Evolutionary conservation across 2,329 filamentous ascomycete species (phyloP).

Genomic region (Botrytis galanthina): DNA sequence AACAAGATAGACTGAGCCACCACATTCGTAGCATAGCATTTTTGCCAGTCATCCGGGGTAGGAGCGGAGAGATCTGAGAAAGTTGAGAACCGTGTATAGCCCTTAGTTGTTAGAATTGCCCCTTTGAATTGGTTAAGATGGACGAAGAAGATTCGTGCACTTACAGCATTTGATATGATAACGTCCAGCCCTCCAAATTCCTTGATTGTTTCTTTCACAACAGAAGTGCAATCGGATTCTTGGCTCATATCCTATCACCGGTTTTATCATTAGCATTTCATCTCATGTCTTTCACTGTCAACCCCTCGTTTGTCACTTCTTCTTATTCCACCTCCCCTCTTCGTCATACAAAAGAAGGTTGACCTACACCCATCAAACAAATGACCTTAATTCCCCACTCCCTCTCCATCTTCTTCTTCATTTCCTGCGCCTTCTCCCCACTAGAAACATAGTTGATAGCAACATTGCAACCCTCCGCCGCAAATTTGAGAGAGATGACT

Average conservation of each 20-base stretch:
- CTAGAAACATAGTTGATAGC: conserved; percentile 64
- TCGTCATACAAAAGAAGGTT: not conserved
- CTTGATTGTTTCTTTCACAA: conserved; percentile 54
- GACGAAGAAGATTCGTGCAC: conserved; percentile 28
- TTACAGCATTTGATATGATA: conserved; percentile 62
- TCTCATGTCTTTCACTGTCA: not conserved
- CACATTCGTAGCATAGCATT: conserved; percentile 62
- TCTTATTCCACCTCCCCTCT: not conserved
- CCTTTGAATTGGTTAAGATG: not conserved
- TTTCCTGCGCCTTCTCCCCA: conserved; percentile 52
- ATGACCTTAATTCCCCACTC: conserved; percentile 53
- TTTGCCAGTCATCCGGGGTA: conserved; percentile 32
- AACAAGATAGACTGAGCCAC: conserved; percentile 54
- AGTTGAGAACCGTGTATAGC: conserved; percentile 36
- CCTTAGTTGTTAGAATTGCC: conserved; percentile 19
- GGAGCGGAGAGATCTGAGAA: conserved; percentile 31
- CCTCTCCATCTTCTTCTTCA: conserved; percentile 49
- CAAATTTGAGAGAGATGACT: conserved; percentile 59
- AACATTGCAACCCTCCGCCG: conserved; percentile 59
- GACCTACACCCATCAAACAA: conserved; percentile 54
- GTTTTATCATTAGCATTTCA: not conserved
- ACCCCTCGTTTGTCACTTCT: not conserved
- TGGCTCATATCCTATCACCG: conserved; percentile 53
- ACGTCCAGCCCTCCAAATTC: conserved; percentile 62
- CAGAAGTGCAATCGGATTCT: conserved; percentile 51